Base-by-base conservation (phyloP, 768 basidiomycete species). In the Astraeus odoratus region DNA sequence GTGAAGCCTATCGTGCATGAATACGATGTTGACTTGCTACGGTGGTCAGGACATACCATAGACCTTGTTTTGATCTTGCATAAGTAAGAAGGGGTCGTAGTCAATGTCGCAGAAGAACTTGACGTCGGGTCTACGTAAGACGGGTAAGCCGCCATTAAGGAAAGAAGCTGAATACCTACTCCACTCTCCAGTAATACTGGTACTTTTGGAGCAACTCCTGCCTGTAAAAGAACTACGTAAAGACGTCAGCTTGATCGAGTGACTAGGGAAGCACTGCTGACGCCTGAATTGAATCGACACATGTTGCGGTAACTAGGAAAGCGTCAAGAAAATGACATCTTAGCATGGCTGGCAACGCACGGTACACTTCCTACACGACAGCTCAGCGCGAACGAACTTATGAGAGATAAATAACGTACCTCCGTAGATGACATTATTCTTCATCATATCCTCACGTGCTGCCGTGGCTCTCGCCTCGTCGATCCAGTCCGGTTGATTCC, bases 221-320 rank as follows among this genome's bases (percentile, higher is more conserved):
- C 34, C 75, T 72, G 68, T 78, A 94, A 68, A 95, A 94, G 69
- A 85, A 88, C 81, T 89, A 48, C 8, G 25, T n/a, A 37, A 23
- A 15, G 33, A 34, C 3, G 41, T 48, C 6, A 56, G 43, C 41
- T 15, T 40, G 10, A 29, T 13, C 30, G 18, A 18, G 23, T 33
- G 26, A 18, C 5, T 38, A 13, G 42, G 8, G 23, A 19, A 18
- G 27, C 34, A 22, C 25, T 1, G 50, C 81, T 52, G 64, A 90
- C 88, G 25, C 89, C 91, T 38, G 88, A 92, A 66, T 94, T 91
- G 67, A 83, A 97, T 9, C 94, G 80, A 65, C 94, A 96, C 94
- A 96, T 95, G 54, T 95, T 92, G 31, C 93, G 80, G 58, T 96
- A 95, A 16, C 79, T 83, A 53, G 25, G 39, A 19, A 9, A 33